Evolutionary conservation across 2,329 filamentous ascomycete genomes (phyloP).

Genomic region (Fusarium concolor): DNA sequence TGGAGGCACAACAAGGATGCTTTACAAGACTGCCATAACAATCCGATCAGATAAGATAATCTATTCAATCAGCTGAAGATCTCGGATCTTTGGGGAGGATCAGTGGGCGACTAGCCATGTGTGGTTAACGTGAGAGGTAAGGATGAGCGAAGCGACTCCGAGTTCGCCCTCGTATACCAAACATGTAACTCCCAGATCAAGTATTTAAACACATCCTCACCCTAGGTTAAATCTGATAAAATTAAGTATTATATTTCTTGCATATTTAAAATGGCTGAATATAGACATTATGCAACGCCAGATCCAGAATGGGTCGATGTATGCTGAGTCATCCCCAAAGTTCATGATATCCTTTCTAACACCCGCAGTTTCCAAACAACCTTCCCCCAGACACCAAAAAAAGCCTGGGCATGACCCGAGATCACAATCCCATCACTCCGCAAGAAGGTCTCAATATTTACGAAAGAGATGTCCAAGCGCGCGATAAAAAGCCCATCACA

Average conservation of each 20-base stretch:
- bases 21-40: background rate
- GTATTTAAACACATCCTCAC: background rate
- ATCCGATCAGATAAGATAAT: constrained; percentile 37
- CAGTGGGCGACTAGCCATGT: background rate
- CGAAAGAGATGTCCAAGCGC: constrained; percentile 39
- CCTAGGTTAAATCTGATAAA: background rate
- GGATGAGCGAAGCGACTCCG: background rate
- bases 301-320: constrained; percentile 28
- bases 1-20: background rate
- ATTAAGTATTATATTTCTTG: background rate
- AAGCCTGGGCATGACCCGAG: constrained; percentile 31
- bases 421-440: constrained; percentile 37
- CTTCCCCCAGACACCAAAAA: constrained; percentile 29
- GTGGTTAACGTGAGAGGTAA: background rate
- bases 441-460: constrained; percentile 39
- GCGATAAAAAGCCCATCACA: constrained; percentile 34
- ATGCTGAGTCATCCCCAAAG: background rate
- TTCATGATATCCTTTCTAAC: background rate
- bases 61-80: background rate
- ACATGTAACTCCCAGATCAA: background rate
- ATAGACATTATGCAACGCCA: constrained; percentile 18
- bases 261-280: constrained; percentile 23
- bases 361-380: constrained; percentile 44
- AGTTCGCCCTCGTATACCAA: background rate
- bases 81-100: background rate